These are phyloP conservation scores for Coffea canephora DNA, from an alignment of 257 asterid species.

Conservation along the genomic window DNA sequence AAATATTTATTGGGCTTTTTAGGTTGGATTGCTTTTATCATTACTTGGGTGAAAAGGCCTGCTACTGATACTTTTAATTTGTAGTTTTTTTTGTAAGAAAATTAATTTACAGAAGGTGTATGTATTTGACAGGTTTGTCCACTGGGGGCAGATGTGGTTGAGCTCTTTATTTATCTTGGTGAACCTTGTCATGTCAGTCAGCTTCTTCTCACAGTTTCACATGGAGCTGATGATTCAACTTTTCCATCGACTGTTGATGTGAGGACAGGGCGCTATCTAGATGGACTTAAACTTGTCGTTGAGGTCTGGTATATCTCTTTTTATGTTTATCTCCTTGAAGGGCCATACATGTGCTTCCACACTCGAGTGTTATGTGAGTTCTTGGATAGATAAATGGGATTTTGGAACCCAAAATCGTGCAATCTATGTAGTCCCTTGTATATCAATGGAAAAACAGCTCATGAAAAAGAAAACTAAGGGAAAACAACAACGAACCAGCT, in stretches of 20 bases:
- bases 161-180: constrained; percentile 84
- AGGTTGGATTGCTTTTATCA: not conserved
- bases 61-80: not conserved
- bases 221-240: constrained; percentile 96
- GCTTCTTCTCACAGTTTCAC: constrained; percentile 88
- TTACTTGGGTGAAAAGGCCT: no score
- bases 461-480: not conserved
- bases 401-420: not conserved
- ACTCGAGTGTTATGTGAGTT: not conserved
- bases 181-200: constrained; percentile 96
- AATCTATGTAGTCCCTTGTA: not conserved
- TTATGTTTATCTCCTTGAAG: constrained; percentile 30
- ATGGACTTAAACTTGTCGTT: constrained; percentile 84
- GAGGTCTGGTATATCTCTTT: constrained; percentile 71
- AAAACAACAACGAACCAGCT: not conserved
- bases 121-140: constrained; percentile 61
- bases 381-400: not conserved
- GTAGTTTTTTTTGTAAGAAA: not conserved
- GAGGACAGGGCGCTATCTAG: constrained; percentile 83
- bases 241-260: constrained; percentile 93
- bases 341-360: not conserved
- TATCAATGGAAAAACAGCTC: not conserved
- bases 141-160: constrained; percentile 93
- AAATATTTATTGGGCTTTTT: not conserved
- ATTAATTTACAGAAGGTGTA: constrained; percentile 19